Evolutionary conservation across 768 basidiomycete genomes (phyloP).

Genomic region (Boletus tylopilopsis): DNA sequence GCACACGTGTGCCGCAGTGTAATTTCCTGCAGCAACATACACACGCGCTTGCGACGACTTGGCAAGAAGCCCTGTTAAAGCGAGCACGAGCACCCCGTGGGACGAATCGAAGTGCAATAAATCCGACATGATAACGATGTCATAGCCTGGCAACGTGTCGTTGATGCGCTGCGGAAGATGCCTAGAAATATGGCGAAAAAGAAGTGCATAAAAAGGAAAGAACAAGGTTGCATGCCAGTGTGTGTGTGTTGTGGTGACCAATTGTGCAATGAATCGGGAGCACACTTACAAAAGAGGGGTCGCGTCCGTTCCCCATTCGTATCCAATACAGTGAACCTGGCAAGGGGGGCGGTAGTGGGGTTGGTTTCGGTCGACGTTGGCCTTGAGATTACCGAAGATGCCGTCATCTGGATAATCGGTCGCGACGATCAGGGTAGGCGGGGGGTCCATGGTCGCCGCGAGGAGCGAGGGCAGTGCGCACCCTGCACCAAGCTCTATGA

Average conservation of each 20-base stretch:
- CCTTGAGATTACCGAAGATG: constrained; percentile 53
- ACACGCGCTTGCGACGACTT: constrained; percentile 38
- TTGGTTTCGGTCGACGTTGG: constrained; percentile 53
- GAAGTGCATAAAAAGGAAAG: background rate
- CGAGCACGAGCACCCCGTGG: constrained; percentile 52
- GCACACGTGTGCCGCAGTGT: constrained; percentile 53
- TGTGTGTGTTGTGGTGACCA: background rate
- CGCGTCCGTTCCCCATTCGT: constrained; percentile 63
- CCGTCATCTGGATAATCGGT: constrained; percentile 68
- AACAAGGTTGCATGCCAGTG: too few species aligned
- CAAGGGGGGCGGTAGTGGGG: constrained; percentile 36
- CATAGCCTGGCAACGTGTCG: constrained; percentile 37
- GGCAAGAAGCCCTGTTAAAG: constrained; percentile 47
- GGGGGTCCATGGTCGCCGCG: constrained; percentile 38
- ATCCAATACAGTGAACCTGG: constrained; percentile 43
- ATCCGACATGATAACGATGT: constrained; percentile 66
- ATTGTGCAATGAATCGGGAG: background rate
- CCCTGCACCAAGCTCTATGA: constrained; percentile 71
- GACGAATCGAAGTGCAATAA: constrained; percentile 65
- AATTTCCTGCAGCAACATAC: constrained; percentile 63
- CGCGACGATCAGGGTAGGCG: constrained; percentile 52
- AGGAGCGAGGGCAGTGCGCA: constrained; percentile 66
- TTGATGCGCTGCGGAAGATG: constrained; percentile 7
- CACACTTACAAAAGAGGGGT: constrained; percentile 44
- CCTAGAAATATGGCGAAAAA: constrained; percentile 9